Conservation (phyloP, 2,329 filamentous ascomycete genomes). For the Didymella pinodella region DNA sequence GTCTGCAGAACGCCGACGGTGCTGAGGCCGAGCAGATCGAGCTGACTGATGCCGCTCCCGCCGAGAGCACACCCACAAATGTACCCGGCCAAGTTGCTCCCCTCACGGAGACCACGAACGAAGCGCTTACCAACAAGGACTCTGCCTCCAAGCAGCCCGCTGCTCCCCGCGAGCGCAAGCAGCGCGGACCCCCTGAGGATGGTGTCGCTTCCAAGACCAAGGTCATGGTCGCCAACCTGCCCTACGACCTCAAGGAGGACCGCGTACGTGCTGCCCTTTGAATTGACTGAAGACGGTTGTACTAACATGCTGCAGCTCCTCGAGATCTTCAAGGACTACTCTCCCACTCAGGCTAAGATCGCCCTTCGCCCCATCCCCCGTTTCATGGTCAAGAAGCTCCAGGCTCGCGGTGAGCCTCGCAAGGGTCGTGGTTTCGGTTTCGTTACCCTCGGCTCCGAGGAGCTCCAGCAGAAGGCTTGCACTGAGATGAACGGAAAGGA, state of each 20-base stretch:
- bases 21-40: conserved; percentile 55
- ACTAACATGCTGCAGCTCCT: conserved; percentile 72
- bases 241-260: conserved; percentile 97
- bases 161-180: conserved; percentile 66
- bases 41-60: conserved; percentile 58
- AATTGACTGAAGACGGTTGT: neutral
- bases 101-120: conserved; percentile 61
- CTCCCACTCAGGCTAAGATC: conserved; percentile 95
- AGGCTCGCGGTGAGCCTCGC: conserved; percentile 95
- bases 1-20: conserved; percentile 53
- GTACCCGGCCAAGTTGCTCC: conserved; percentile 60
- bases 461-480: conserved; percentile 96
- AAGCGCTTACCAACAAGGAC: conserved; percentile 61
- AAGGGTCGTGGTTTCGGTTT: conserved; percentile 99
- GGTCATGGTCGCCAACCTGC: conserved; percentile 99
- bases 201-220: conserved; percentile 99
- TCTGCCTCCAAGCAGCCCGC: conserved; percentile 57
- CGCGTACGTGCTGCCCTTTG: conserved; percentile 70
- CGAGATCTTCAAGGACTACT: conserved; percentile 93
- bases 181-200: conserved; percentile 96
- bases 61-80: conserved; percentile 56
- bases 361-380: conserved; percentile 97
- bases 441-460: conserved; percentile 93
- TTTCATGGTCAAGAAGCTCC: conserved; percentile 99
- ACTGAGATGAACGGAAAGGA: conserved; percentile 99